Base-by-base conservation (phyloP, 768 basidiomycete genomes). In the Pleurotus ostreatus region DNA sequence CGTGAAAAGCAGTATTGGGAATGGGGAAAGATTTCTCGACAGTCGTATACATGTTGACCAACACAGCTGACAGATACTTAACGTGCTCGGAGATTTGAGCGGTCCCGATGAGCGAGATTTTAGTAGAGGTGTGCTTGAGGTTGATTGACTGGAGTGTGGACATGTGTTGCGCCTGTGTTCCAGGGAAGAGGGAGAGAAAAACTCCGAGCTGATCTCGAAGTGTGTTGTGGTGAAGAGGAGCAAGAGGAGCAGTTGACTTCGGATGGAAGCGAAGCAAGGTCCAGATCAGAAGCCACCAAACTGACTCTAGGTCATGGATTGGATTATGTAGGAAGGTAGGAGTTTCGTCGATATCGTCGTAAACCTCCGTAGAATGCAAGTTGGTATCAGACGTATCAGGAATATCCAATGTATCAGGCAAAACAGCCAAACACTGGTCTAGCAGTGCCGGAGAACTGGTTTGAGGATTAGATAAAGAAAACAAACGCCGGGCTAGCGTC, bases 211-310 rank as follows among this genome's bases (percentile, higher is more conserved):
- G 48, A n/a, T 30, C n/a, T 11, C 26, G 30, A n/a, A 43, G 15
- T 30, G 23, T 11, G 13, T 12, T 25, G 23, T 26, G 26, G 30
- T 37, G 20, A 20, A 30, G 16, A 7, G 25, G 47, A 30, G 22
- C 15, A 49, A 6, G 26, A 6, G 26, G 4, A 30, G 26, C 5
- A 30, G 4, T 6, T 30, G 26, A 30, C 26, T 30, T 6, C 6
- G 26, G 26, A 30, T 30, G 26, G 15, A 26, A 37, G 15, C 48
- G 26, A 49, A 26, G 26, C 15, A 49, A 26, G 12, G 23, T 26
- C 48, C 48, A 34, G 38, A 49, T 5, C 4, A 49, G 48, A 15
- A 49, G 30, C 48, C 48, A 49, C 48, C 48, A 49, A 2, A 49
- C 38, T 25, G 48, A 49, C 26, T 49, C 48, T 37, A 49, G 8